Percentiles rank a stretch among this genome's conserved stretches.
phyloP scores from a whole-genome alignment of 129 eudicot genomes.

The Flaveria ramosissima region DNA sequence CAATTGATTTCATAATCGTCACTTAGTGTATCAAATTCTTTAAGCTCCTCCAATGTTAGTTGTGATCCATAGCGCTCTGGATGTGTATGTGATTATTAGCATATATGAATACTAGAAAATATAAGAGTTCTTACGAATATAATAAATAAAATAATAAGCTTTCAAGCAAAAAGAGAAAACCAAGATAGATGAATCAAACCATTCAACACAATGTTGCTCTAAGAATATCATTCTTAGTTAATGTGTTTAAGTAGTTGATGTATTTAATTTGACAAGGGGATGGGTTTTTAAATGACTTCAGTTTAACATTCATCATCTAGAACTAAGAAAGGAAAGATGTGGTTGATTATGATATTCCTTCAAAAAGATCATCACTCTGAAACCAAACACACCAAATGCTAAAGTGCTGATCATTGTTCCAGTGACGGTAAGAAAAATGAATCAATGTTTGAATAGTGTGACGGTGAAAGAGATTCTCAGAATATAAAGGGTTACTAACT shows the following conservation, averaged over 20 bases:
- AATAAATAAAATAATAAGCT: not conserved
- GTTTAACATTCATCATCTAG: not conserved
- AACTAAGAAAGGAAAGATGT: not conserved
- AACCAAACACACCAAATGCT: not conserved
- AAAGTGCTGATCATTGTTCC: too few relatives aligned
- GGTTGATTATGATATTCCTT: not conserved
- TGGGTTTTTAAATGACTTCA: not conserved
- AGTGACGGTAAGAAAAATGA: too few relatives aligned
- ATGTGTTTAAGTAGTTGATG: too few relatives aligned
- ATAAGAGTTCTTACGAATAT: not conserved
- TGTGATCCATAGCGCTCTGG: conserved; percentile 83
- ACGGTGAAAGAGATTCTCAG: not conserved
- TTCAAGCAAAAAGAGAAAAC: not conserved
- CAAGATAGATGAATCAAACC: not conserved
- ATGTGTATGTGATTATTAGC: conserved; percentile 13
- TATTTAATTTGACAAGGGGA: not conserved
- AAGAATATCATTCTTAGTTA: not conserved
- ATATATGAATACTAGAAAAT: not conserved
- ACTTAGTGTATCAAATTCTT: conserved; percentile 70
- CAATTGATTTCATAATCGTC: conserved; percentile 89
- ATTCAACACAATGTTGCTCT: conserved; percentile 9
- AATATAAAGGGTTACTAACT: not conserved
- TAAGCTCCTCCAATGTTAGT: conserved; percentile 71
- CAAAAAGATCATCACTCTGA: not conserved
- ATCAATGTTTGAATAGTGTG: not conserved